Base-by-base conservation (phyloP, 805 yeast genomes). In the Candida manassasensis region DNA sequence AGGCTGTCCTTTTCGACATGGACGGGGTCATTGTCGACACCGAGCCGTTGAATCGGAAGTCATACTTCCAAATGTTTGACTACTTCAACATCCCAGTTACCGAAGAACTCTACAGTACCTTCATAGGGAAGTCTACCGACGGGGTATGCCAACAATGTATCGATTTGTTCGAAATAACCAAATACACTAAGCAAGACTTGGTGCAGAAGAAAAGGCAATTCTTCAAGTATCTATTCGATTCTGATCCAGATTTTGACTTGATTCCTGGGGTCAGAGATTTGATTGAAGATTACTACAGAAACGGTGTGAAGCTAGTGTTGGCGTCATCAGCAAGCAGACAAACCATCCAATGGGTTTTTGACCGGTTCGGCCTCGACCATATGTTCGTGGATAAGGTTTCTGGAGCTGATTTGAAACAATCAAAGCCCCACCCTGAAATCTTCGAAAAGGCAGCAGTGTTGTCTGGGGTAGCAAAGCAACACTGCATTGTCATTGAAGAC, bases 11-110 rank as follows among this genome's bases (percentile, higher is more conserved):
- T 6, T 29, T 29, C 15, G 32, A 29, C 13, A 29, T 29, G 32
- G 32, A 29, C 22, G 32, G 32, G 7, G 32, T 29, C 14, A 29
- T 29, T 8, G 32, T 29, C 21, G 32, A 29, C 13, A 29, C 32
- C 32, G 32, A 29, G 13, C 17, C 21, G 6, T 18, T 29, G 15
- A 29, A 29, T 12, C 32, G 32, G 9, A 29, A 29, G 12, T 14
- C 32, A 5, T 29, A 29, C 19, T 18, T 16, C 19, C 21, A 12
- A 15, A 29, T 29, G 32, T 29, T 29, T 29, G 22, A 29, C 9
- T 29, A 18, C 19, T 29, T 16, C 32, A 19, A 29, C 7, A 16
- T 29, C 12, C 32, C 32, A 4, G 32, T 29, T 6, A 18, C 17
- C 8, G 32, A 29, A 12, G 19, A 19, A 6, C 22, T 29, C 8